Conservation (phyloP, 2,329 filamentous ascomycete species). For the Hymenoscyphus scutula region DNA sequence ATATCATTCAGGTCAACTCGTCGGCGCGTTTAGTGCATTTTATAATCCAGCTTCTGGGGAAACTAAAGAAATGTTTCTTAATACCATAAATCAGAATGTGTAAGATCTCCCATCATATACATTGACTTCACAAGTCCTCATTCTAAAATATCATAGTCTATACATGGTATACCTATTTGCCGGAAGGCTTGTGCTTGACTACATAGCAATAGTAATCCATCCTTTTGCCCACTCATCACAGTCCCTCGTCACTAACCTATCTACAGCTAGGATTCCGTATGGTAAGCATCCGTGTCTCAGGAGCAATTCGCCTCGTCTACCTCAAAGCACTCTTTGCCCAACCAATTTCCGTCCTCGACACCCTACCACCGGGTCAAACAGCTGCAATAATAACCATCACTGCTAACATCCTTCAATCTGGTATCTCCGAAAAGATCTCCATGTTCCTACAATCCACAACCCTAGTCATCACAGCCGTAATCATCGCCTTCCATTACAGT, state of each 20-base stretch:
- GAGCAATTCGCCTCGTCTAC: slow-evolving; percentile 61
- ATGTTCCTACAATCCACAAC: slow-evolving; percentile 54
- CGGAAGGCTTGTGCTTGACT: slow-evolving; percentile 52
- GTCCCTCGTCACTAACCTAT: background rate
- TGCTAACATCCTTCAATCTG: slow-evolving; percentile 58
- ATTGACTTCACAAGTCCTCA: background rate
- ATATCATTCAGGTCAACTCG: slow-evolving; percentile 31
- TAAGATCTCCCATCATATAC: slow-evolving; percentile 11
- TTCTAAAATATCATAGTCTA: slow-evolving; percentile 38
- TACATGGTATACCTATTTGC: slow-evolving; percentile 59
- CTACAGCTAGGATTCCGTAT: slow-evolving; percentile 48
- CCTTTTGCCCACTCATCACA: background rate
- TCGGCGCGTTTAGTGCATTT: slow-evolving; percentile 48
- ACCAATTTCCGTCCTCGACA: slow-evolving; percentile 65
- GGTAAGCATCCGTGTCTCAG: slow-evolving; percentile 59
- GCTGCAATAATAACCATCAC: slow-evolving; percentile 65
- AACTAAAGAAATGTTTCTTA: slow-evolving; percentile 48
- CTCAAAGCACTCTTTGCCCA: slow-evolving; percentile 62
- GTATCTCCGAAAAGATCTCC: slow-evolving; percentile 61
- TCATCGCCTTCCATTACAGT: slow-evolving; percentile 54
- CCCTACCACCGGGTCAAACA: slow-evolving; percentile 60
- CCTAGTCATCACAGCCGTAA: slow-evolving; percentile 51
- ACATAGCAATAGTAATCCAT: slow-evolving; percentile 51
- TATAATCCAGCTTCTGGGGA: slow-evolving; percentile 42
- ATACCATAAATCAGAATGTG: slow-evolving; percentile 45